A percentile compares a stretch with the other conserved stretches of the same genome.
phyloP scores from a whole-genome alignment of 2,329 filamentous ascomycete genomes.

The Cladophialophora carrionii region DNA sequence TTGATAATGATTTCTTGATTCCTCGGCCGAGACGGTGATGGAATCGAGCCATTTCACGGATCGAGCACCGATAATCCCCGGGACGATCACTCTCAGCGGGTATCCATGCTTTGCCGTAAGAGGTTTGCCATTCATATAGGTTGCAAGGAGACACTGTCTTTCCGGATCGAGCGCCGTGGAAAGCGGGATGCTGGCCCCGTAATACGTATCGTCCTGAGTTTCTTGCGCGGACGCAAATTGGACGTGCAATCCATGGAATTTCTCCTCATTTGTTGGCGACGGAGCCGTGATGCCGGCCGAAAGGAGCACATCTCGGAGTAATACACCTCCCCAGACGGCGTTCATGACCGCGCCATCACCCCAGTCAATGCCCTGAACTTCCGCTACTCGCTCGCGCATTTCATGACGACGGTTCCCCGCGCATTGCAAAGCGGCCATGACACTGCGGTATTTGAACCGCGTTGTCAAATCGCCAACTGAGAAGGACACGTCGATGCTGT shows the following conservation, averaged over 20 bases:
- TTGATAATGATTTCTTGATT: constrained; percentile 25
- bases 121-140: constrained; percentile 54
- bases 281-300: constrained; percentile 24
- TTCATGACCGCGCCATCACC: constrained; percentile 64
- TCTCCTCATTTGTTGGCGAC: neutral
- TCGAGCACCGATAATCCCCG: constrained; percentile 58
- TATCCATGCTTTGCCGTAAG: constrained; percentile 55
- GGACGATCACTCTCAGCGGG: constrained; percentile 56
- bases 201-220: constrained; percentile 59
- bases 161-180: constrained; percentile 49
- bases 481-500: neutral
- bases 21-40: constrained; percentile 55
- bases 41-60: constrained; percentile 61
- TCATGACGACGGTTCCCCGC: constrained; percentile 64
- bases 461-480: neutral
- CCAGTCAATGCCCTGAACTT: constrained; percentile 64
- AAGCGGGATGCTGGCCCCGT: constrained; percentile 59
- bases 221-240: constrained; percentile 47
- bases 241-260: constrained; percentile 49
- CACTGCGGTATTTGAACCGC: neutral
- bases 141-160: constrained; percentile 41
- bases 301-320: constrained; percentile 56
- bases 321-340: constrained; percentile 59
- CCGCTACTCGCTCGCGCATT: constrained; percentile 63
- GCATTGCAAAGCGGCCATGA: constrained; percentile 61